These are phyloP conservation scores for Trypanosomatidae sp. DNA, from an alignment of 208 protist species.

Conservation along the genomic window DNA sequence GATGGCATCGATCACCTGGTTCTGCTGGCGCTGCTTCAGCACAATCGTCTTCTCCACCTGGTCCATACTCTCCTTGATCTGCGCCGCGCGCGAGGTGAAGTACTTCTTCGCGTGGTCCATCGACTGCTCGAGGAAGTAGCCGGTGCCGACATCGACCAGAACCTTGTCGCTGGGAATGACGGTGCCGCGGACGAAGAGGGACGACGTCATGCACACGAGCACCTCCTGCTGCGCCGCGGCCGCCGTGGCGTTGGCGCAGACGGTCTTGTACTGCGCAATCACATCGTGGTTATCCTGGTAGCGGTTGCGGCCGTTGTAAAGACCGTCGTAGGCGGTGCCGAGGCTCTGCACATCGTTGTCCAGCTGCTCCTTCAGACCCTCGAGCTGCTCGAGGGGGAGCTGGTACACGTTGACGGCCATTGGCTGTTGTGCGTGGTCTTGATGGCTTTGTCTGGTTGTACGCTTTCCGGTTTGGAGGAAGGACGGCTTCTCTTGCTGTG, in stretches of 20 bases:
- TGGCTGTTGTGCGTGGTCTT: too few relatives aligned
- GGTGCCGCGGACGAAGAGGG: constrained; percentile 69
- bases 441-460: too few relatives aligned
- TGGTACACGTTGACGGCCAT: constrained; percentile 68
- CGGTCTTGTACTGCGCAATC: too few relatives aligned
- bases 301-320: constrained; percentile 68
- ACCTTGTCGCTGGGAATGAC: constrained; percentile 75
- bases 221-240: too few relatives aligned
- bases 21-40: constrained; percentile 78
- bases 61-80: constrained; percentile 86
- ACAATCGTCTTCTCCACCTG: constrained; percentile 68
- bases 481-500: too few relatives aligned
- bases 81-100: constrained; percentile 67
- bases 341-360: constrained; percentile 79
- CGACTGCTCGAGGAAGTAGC: constrained; percentile 85
- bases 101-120: constrained; percentile 70
- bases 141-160: constrained; percentile 85
- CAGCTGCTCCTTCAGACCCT: constrained; percentile 86
- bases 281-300: constrained; percentile 78
- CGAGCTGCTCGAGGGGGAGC: constrained; percentile 83
- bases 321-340: constrained; percentile 77
- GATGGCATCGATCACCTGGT: constrained; percentile 76
- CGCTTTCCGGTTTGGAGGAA: neutral
- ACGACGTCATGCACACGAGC: constrained; percentile 83
- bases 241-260: too few relatives aligned